These are phyloP conservation scores for Aegle marmelos DNA, from an alignment of 345 rosid species.

Conservation along the genomic window DNA sequence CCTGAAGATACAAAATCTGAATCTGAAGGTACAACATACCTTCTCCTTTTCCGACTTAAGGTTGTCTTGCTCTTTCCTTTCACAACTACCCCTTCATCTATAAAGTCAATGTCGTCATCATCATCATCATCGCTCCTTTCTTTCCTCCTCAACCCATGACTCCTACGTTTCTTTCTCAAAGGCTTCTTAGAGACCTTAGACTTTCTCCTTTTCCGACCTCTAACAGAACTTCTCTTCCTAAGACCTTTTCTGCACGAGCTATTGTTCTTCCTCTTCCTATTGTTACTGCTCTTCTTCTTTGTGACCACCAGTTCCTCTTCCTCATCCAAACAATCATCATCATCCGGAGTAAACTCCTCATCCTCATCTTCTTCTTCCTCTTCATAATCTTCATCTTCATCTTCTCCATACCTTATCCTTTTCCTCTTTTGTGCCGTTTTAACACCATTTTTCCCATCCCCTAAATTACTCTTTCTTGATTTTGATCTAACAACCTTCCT, in stretches of 20 bases:
- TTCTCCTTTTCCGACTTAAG: conserved; percentile 39
- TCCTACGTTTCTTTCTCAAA: conserved; percentile 41
- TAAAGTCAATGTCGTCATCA: conserved; percentile 49
- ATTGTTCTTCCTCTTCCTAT: conserved; percentile 18
- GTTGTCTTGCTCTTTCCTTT: conserved; percentile 43
- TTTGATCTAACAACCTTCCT: conserved; percentile 30
- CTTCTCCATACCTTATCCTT: conserved; percentile 14
- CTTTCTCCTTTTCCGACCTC: conserved; percentile 41
- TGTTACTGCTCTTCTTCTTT: conserved; percentile 32
- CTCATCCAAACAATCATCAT: conserved; percentile 69
- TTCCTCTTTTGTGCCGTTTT: conserved; percentile 26
- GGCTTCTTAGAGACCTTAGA: conserved; percentile 35
- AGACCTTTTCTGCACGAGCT: conserved; percentile 28
- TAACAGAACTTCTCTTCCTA: conserved; percentile 33
- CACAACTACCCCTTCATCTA: conserved; percentile 29
- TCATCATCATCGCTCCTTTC: conserved; percentile 37
- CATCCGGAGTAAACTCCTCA: conserved; percentile 63
- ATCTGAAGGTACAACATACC: conserved; percentile 50
- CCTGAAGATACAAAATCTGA: conserved; percentile 62
- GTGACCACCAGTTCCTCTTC: conserved; percentile 44
- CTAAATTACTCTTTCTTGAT: conserved; percentile 34
- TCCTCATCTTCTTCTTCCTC: conserved; percentile 53
- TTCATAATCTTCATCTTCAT: conserved; percentile 44
- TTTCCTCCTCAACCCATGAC: conserved; percentile 42
- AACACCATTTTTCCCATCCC: conserved; percentile 20